phyloP scores from a whole-genome alignment of 2,329 filamentous ascomycete genomes.

The Cladosporium sp. region DNA sequence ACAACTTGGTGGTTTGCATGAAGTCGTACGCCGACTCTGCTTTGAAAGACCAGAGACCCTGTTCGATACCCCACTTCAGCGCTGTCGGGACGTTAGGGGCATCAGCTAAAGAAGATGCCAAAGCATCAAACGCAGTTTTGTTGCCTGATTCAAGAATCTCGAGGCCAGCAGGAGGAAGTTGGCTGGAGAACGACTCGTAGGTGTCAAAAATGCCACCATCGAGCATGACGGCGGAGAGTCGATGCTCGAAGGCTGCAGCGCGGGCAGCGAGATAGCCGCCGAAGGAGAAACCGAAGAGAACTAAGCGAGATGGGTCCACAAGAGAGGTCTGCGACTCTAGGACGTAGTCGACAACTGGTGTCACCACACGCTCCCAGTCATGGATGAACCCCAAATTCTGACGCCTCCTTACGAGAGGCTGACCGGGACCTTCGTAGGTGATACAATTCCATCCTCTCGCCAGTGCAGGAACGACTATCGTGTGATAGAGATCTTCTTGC shows the following conservation, averaged over 20 bases:
- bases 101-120: background rate
- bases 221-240: constrained; percentile 30
- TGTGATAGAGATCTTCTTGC: constrained; percentile 33
- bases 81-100: constrained; percentile 7
- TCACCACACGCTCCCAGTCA: constrained; percentile 37
- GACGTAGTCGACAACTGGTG: constrained; percentile 36
- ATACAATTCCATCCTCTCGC: constrained; percentile 37
- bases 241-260: constrained; percentile 33
- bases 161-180: background rate
- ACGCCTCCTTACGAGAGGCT: constrained; percentile 28
- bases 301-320: constrained; percentile 31
- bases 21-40: constrained; percentile 16
- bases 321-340: constrained; percentile 13
- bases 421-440: constrained; percentile 38
- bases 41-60: constrained; percentile 24
- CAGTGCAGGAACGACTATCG: constrained; percentile 30
- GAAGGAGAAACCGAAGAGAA: constrained; percentile 33
- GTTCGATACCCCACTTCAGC: constrained; percentile 17
- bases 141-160: constrained; percentile 2
- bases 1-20: constrained; percentile 10
- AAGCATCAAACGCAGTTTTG: background rate
- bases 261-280: constrained; percentile 37
- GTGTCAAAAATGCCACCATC: constrained; percentile 23
- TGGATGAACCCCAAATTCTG: constrained; percentile 33
- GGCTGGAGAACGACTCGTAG: background rate